A percentile compares a stretch with the other conserved stretches of the same genome.
phyloP scores from a whole-genome alignment of 2,329 filamentous ascomycete species.

The Aureobasidium sp. region DNA sequence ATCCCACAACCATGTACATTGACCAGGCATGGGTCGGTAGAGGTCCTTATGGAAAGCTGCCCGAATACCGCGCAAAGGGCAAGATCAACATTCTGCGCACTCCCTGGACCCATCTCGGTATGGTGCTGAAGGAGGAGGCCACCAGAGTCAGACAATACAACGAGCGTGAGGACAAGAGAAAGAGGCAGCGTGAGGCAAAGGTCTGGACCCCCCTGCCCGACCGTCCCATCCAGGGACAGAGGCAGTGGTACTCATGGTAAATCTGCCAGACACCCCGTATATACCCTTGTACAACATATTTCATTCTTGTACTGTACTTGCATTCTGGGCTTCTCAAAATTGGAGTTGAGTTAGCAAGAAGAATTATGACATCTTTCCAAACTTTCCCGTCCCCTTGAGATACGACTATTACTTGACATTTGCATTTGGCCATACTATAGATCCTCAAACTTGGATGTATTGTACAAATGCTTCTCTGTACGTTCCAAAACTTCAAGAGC shows the following conservation, averaged over 20 bases:
- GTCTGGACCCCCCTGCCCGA: conserved; percentile 93
- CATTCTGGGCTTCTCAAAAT: background rate
- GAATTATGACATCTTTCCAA: conserved; percentile 7
- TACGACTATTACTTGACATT: background rate
- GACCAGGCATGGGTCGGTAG: conserved; percentile 94
- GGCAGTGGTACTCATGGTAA: conserved; percentile 94
- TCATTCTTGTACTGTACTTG: conserved; percentile 9
- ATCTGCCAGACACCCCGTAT: background rate
- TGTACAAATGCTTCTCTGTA: conserved; percentile 64
- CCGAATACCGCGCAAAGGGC: conserved; percentile 82
- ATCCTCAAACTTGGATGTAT: conserved; percentile 36
- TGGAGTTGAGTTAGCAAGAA: background rate
- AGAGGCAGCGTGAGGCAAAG: conserved; percentile 76
- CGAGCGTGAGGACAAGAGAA: conserved; percentile 80
- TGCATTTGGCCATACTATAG: conserved; percentile 26
- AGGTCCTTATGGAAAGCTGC: conserved; percentile 66
- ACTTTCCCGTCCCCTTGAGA: background rate
- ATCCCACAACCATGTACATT: conserved; percentile 88
- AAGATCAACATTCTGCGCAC: conserved; percentile 72
- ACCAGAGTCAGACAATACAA: conserved; percentile 84
- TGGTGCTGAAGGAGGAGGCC: conserved; percentile 94
- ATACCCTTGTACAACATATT: conserved; percentile 21
- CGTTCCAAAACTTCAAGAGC: conserved; percentile 63
- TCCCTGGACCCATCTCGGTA: conserved; percentile 77
- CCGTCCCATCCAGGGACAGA: conserved; percentile 83